Evolutionary conservation across 2,329 filamentous ascomycete genomes (phyloP).

Genomic region (Arthrobotrys iridis): DNA sequence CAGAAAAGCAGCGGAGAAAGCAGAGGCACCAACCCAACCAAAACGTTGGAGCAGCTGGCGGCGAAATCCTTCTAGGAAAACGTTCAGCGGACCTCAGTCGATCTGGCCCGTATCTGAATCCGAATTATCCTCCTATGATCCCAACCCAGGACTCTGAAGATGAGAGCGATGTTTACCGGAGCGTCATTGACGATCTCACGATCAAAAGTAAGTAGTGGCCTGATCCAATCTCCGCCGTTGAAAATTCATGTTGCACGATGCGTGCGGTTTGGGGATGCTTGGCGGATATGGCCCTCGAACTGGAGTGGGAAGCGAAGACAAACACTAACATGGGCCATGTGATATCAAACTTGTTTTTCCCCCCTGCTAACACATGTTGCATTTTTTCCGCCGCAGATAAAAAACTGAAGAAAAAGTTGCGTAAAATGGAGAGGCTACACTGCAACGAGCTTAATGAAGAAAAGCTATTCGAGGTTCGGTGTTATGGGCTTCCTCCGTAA

Average conservation of each 20-base stretch:
- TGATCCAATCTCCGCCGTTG: conserved; percentile 22
- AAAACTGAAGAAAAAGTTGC: conserved; percentile 76
- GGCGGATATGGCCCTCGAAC: conserved; percentile 17
- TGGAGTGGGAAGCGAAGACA: conserved; percentile 31
- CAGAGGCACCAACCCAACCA: conserved; percentile 51
- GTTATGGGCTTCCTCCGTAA: conserved; percentile 73
- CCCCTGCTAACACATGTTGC: conserved; percentile 27
- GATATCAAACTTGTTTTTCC: conserved; percentile 19
- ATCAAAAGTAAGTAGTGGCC: conserved; percentile 72
- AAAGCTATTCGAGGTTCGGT: conserved; percentile 82
- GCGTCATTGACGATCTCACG: conserved; percentile 87
- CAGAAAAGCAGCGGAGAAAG: conserved; percentile 55
- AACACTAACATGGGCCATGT: conserved; percentile 24
- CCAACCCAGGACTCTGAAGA: conserved; percentile 50
- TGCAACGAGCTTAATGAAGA: conserved; percentile 76
- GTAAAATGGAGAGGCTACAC: conserved; percentile 74
- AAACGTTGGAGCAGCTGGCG: conserved; percentile 32
- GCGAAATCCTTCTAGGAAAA: conserved; percentile 1
- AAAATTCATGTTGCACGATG: conserved; percentile 5
- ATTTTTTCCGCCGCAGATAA: conserved; percentile 60
- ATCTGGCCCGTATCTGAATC: conserved; percentile 7
- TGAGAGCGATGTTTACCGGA: conserved; percentile 75
- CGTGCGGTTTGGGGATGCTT: conserved; percentile 8
- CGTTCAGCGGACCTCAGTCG: conserved; percentile 37
- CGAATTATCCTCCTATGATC: conserved; percentile 37